Evolutionary conservation across 108 stramenopile species (phyloP).

Genomic region (Cyclotella choctawhatcheeana): DNA sequence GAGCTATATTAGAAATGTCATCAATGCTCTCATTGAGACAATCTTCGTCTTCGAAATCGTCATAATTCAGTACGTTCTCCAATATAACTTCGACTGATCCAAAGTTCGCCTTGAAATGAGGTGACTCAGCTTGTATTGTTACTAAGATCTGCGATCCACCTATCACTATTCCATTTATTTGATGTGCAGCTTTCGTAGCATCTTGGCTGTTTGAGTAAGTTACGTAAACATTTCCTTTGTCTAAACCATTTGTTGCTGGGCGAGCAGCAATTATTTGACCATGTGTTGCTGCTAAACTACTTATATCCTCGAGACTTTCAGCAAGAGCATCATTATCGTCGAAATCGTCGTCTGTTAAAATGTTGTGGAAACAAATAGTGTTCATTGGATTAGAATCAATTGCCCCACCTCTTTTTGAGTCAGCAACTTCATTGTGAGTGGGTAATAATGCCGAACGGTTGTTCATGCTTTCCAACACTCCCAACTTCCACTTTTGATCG

Average conservation of each 20-base stretch:
- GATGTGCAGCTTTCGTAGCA: conserved; percentile 33
- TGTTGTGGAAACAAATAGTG: conserved; percentile 59
- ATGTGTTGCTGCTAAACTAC: conserved; percentile 48
- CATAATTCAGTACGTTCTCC: conserved; percentile 51
- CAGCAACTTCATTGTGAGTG: neutral
- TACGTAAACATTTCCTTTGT: conserved; percentile 41
- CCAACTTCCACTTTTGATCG: conserved; percentile 22
- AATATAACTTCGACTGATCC: conserved; percentile 19
- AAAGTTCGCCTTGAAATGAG: conserved; percentile 1
- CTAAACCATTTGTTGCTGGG: conserved; percentile 14
- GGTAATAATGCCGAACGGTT: neutral
- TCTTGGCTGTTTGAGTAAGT: conserved; percentile 11
- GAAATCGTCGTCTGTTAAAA: conserved; percentile 73
- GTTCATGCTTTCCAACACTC: conserved; percentile 8
- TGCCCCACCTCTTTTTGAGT: neutral
- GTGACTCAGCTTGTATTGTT: neutral
- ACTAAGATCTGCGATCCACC: conserved; percentile 40
- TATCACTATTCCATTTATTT: conserved; percentile 48
- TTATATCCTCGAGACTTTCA: conserved; percentile 72
- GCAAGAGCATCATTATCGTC: conserved; percentile 79
- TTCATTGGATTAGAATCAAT: neutral
- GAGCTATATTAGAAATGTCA: conserved; percentile 43
- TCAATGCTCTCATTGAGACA: conserved; percentile 47
- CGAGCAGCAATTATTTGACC: conserved; percentile 36
- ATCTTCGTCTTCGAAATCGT: conserved; percentile 65